These are phyloP conservation scores for Actinomucor elegans DNA, from an alignment of 371 early-diverging fungal genomes.

Conservation along the genomic window DNA sequence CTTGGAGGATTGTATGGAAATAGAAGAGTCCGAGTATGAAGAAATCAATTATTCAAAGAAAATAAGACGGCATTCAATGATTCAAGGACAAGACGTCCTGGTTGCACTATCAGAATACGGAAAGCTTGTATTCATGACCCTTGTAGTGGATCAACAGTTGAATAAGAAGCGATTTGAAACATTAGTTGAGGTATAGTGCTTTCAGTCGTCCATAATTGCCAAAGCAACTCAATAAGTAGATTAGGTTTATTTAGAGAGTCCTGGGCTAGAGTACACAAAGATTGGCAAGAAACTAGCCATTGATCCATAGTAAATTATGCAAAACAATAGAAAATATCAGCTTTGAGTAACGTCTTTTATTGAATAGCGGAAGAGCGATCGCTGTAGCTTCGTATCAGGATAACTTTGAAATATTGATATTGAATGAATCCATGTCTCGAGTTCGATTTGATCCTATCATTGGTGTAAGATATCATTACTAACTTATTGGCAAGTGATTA, in stretches of 20 bases:
- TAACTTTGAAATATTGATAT: conserved; percentile 38
- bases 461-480: no score
- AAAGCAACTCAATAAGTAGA: neutral
- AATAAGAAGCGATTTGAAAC: conserved; percentile 33
- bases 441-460: conserved; percentile 33
- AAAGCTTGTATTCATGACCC: conserved; percentile 35
- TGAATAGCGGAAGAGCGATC: conserved; percentile 35
- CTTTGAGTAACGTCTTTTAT: neutral
- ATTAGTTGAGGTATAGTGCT: conserved; percentile 34
- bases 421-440: conserved; percentile 27
- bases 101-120: conserved; percentile 42
- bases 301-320: conserved; percentile 38
- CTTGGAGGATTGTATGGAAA: neutral
- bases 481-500: no score
- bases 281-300: conserved; percentile 35
- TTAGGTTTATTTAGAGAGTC: conserved; percentile 32
- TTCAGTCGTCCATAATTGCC: no score
- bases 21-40: neutral
- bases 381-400: conserved; percentile 44
- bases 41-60: conserved; percentile 7
- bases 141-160: conserved; percentile 2
- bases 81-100: conserved; percentile 35
- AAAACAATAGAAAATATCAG: neutral
- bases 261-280: conserved; percentile 39
- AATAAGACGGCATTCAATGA: conserved; percentile 23